These are phyloP conservation scores for Cicer pinnatifidum DNA, from an alignment of 306 rosid species.

Conservation along the genomic window DNA sequence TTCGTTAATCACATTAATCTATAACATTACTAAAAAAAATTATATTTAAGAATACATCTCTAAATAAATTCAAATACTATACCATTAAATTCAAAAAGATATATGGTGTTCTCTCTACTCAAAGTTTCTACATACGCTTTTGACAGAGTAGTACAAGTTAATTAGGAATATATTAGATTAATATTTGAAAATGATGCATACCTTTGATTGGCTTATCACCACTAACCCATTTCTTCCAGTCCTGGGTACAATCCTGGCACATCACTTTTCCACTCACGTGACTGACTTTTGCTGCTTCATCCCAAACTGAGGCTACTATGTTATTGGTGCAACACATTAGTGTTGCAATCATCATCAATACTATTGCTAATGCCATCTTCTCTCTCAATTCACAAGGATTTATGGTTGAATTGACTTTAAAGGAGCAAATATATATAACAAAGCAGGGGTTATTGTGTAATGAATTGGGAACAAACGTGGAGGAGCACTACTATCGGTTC, in stretches of 20 bases:
- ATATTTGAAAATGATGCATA: neutral
- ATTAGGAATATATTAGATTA: neutral
- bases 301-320: slow-evolving; percentile 42
- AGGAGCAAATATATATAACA: slow-evolving; percentile 32
- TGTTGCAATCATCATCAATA: slow-evolving; percentile 43
- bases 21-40: too few relatives aligned
- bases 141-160: neutral
- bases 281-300: slow-evolving; percentile 42
- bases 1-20: too few relatives aligned
- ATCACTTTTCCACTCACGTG: slow-evolving; percentile 73
- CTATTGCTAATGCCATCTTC: slow-evolving; percentile 46
- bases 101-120: too few relatives aligned
- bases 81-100: too few relatives aligned
- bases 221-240: slow-evolving; percentile 70
- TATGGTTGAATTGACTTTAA: slow-evolving; percentile 12
- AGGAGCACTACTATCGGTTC: slow-evolving; percentile 41
- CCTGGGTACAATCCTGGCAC: slow-evolving; percentile 86
- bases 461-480: slow-evolving; percentile 41
- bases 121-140: too few relatives aligned
- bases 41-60: too few relatives aligned
- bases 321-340: slow-evolving; percentile 49
- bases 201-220: slow-evolving; percentile 65
- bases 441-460: neutral
- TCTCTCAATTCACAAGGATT: neutral
- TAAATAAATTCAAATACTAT: too few relatives aligned